A percentile compares a stretch with the other conserved stretches of the same genome.
These are phyloP conservation scores for Mrakia blollopis DNA, from an alignment of 768 basidiomycete species.

Conservation along the genomic window DNA sequence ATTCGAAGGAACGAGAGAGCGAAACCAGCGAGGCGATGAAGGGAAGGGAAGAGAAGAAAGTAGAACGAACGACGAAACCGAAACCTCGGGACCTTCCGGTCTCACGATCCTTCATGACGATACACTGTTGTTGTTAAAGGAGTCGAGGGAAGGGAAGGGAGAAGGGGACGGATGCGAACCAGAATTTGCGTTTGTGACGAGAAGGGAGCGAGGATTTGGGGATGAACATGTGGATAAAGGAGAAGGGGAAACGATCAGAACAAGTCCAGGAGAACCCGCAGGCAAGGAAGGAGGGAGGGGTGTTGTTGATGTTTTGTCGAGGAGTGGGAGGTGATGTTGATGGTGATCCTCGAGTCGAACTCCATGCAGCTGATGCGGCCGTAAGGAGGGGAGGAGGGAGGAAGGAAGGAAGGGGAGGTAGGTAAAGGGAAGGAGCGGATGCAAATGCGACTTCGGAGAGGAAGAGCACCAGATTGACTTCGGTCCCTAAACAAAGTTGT, in stretches of 20 bases:
- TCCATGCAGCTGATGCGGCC: neutral
- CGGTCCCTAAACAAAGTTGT: conserved; percentile 3
- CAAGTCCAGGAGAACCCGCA: conserved; percentile 14
- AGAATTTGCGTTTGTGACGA: conserved; percentile 19
- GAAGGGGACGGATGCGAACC: conserved; percentile 11
- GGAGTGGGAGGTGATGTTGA: neutral
- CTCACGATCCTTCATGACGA: conserved; percentile 98
- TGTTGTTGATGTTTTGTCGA: neutral
- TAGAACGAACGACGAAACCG: conserved; percentile 70
- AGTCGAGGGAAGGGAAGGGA: neutral
- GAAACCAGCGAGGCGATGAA: conserved; percentile 2
- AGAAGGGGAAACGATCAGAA: conserved; percentile 6
- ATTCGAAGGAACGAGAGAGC: neutral
- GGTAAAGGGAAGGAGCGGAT: conserved; percentile 24
- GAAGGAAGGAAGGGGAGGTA: neutral
- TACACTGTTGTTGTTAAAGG: conserved; percentile 61
- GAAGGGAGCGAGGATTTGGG: neutral
- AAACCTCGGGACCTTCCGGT: conserved; percentile 96
- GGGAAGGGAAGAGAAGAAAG: conserved; percentile 5
- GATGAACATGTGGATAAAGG: conserved; percentile 9
- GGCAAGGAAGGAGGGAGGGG: neutral
- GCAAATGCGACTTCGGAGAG: neutral
- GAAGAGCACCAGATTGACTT: conserved; percentile 1
- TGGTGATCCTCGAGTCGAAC: too few relatives aligned
- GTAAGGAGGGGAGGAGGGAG: neutral